Conservation (phyloP, 257 asterid genomes). For the Marsdenia floribunda region DNA sequence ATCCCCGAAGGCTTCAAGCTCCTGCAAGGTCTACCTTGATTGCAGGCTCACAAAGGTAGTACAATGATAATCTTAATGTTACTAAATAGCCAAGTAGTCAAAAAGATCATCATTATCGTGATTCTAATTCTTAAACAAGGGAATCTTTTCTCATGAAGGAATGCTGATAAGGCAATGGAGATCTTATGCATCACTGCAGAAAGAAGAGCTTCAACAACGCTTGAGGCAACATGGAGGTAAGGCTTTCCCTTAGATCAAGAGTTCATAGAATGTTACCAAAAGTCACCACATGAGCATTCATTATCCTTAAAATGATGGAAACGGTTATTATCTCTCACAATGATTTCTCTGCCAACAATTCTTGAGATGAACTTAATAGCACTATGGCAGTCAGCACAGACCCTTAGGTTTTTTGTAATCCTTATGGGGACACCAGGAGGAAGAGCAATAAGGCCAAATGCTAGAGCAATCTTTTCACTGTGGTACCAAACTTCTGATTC, state of each 20-base stretch:
- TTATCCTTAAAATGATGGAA: constrained; percentile 61
- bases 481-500: constrained; percentile 84
- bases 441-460: constrained; percentile 70
- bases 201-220: background rate
- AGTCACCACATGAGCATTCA: constrained; percentile 76
- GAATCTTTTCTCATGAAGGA: background rate
- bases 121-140: background rate
- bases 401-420: constrained; percentile 76
- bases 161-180: background rate
- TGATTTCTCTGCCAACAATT: constrained; percentile 62
- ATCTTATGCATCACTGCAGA: background rate
- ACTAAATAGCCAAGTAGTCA: background rate
- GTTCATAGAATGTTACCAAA: constrained; percentile 46
- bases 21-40: background rate
- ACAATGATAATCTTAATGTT: background rate
- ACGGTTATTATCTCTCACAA: constrained; percentile 69
- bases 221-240: background rate
- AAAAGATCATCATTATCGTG: background rate
- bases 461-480: constrained; percentile 85
- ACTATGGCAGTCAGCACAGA: constrained; percentile 88
- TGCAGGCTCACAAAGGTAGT: background rate
- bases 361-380: constrained; percentile 74
- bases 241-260: background rate
- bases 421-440: constrained; percentile 70
- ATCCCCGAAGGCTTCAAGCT: background rate